Percentiles rank a stretch among this genome's conserved stretches.
Conservation (phyloP, 2,329 filamentous ascomycete genomes). For the Penicillium sp. region DNA sequence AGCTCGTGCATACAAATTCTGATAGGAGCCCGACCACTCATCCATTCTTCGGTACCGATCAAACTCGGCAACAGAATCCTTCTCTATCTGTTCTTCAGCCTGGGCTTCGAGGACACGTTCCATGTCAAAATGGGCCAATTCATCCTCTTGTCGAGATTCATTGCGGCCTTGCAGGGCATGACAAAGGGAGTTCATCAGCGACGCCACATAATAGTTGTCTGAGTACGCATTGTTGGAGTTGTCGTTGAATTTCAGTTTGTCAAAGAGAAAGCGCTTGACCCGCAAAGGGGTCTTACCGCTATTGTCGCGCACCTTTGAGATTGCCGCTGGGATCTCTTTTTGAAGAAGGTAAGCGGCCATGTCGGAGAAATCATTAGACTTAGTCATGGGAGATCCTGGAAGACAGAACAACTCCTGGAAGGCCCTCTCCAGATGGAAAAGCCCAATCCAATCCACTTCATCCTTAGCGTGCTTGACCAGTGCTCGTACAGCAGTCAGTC, state of each 20-base stretch:
- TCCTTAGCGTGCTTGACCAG: slow-evolving; percentile 74
- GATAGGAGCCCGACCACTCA: slow-evolving; percentile 66
- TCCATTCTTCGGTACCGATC: slow-evolving; percentile 65
- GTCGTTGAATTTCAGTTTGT: slow-evolving; percentile 90
- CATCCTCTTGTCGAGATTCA: slow-evolving; percentile 38
- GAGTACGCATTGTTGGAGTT: slow-evolving; percentile 86
- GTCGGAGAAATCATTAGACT: slow-evolving; percentile 88
- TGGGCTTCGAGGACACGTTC: slow-evolving; percentile 50
- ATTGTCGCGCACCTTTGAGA: slow-evolving; percentile 73
- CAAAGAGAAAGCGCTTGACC: slow-evolving; percentile 80
- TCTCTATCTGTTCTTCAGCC: slow-evolving; percentile 56
- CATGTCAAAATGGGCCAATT: slow-evolving; percentile 48
- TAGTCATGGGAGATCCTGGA: slow-evolving; percentile 72
- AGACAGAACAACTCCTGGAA: slow-evolving; percentile 90
- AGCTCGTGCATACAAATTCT: slow-evolving; percentile 63
- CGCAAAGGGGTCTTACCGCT: slow-evolving; percentile 75
- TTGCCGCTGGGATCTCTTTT: slow-evolving; percentile 75
- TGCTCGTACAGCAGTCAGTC: slow-evolving; percentile 77
- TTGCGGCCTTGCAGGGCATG: slow-evolving; percentile 52
- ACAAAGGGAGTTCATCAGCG: slow-evolving; percentile 66
- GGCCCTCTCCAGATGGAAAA: slow-evolving; percentile 79
- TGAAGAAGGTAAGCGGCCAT: slow-evolving; percentile 83
- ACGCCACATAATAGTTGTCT: slow-evolving; percentile 85
- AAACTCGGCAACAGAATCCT: slow-evolving; percentile 60
- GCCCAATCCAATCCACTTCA: slow-evolving; percentile 71